Conservation (phyloP, 1,139 yeast species). For the Saccharomycopsis hybrid region DNA sequence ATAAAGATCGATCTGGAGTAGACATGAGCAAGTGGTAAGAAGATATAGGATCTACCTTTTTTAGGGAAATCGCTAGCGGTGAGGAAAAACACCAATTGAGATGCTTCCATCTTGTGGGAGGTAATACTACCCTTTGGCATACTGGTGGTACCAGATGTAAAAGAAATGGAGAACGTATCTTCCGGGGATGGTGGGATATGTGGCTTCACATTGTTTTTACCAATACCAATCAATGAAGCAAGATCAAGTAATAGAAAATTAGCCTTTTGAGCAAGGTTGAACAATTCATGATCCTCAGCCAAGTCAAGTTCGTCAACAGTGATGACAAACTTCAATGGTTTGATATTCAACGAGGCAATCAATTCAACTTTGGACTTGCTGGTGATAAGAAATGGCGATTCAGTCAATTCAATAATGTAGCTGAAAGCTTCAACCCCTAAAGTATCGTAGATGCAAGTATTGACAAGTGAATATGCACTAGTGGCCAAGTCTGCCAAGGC, state of each 20-base stretch:
- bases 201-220: conserved; percentile 38
- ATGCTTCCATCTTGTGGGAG: conserved; percentile 39
- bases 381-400: conserved; percentile 48
- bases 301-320: conserved; percentile 46
- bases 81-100: conserved; percentile 44
- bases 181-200: conserved; percentile 35
- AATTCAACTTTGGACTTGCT: conserved; percentile 42
- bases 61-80: background rate
- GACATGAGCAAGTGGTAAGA: conserved; percentile 29
- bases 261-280: conserved; percentile 28
- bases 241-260: conserved; percentile 39
- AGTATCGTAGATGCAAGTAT: conserved; percentile 61
- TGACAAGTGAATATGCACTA: conserved; percentile 41
- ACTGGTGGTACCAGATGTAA: conserved; percentile 18
- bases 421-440: conserved; percentile 54
- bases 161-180: conserved; percentile 12
- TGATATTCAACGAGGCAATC: conserved; percentile 30
- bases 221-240: conserved; percentile 47
- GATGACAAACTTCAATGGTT: conserved; percentile 35
- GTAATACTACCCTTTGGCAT: conserved; percentile 38
- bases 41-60: conserved; percentile 18
- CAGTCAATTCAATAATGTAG: conserved; percentile 50
- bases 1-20: conserved; percentile 35
- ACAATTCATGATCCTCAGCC: conserved; percentile 26
- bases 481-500: conserved; percentile 53